Base-by-base conservation (phyloP, 2,329 filamentous ascomycete genomes). In the Kalaharituber pfeilii region DNA sequence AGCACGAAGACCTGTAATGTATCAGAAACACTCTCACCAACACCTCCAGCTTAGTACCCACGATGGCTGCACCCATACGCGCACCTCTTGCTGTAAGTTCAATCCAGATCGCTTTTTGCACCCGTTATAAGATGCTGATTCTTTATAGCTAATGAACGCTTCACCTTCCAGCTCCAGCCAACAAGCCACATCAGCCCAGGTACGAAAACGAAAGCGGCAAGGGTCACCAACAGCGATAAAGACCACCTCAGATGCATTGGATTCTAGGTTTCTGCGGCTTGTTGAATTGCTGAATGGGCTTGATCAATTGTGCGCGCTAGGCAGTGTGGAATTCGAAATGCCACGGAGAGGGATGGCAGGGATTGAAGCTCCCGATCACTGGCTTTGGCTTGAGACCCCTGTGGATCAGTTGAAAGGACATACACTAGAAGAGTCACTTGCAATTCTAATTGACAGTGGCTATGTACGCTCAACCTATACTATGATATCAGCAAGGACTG, bases 371-470 rank as follows among this genome's bases (percentile, higher is more conserved):
- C 54, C 59, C 20, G 58, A 61, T n/a, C 49, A 28, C 8, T 61
- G 58, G 59, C 24, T 50, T 20, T 61, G 58, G 59, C 58, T 61
- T 15, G 58, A 61, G 49, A 53, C 36, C 6, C 55, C 52, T 8
- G 49, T 45, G 20, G 49, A 50, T 11, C 24, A 47, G 27, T 49
- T 29, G 22, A 33, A 24, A 9, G 58, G 53, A 11, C 9, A 22
- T n/a, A 33, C 51, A 4, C 47, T 60, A 7, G 58, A 56, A n/a
- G 56, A 39, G 24, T 53, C 30, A 39, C 45, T 61, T 33, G 20
- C 29, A 20, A 39, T 36, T 18, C 36, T 59, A 9, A 50, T 58
- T 2, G 50, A 53, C 15, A 36, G 30, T 22, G 49, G 54, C 25
- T 27, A 56, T 29, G 15, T 57, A 25, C 52, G 59, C 22, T 58